Base-by-base conservation (phyloP, 169 alveolate genomes). In the Theileria sp. region DNA sequence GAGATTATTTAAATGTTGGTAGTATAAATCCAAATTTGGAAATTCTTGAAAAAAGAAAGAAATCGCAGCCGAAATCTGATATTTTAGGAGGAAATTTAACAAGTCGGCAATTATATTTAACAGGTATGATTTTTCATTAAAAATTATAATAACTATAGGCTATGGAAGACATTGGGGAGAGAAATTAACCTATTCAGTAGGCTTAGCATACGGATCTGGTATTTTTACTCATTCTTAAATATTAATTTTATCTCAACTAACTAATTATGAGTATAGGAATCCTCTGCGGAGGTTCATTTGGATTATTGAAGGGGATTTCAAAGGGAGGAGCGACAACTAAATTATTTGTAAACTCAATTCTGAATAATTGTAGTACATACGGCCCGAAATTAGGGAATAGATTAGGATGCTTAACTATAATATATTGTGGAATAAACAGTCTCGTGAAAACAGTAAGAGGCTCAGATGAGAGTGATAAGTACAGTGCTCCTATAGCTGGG, bases 161-260 rank as follows among this genome's bases (percentile, higher is more conserved):
- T 93, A 93, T 79, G 96, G 94, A 32, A 88, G 96, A 49, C 95
- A 92, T 74, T 93, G 96, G 96, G 96, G 96, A 9, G 96, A 92
- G 77, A 93, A 93, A 72, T 77, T 93, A 34, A 93, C 95, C 19
- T 93, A 93, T 74, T 89, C 94, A 56, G 95, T 92, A n/a, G 96
- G 96, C 13, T 72, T 93, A 64, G 94, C 96, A 32, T 93, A 93
- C 76, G 95, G 96, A 21, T 86, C 95, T 69, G 96, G 96, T 93
- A 86, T 36, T 21, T 30, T 28, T 13, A 36, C 30, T 72, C 28
- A n/a, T 58, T 34, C 50, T 8, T 21, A n/a, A 19, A 12, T 49
- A n/a, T 26, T n/a, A 58, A 21, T 0, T 64, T 15, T 64, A 28
- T 50, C 60, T 19, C 19, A 30, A 69, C 64, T 17, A 44, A n/a